phyloP scores from a whole-genome alignment of 2,329 filamentous ascomycete species.

The Neonectria faginata region DNA sequence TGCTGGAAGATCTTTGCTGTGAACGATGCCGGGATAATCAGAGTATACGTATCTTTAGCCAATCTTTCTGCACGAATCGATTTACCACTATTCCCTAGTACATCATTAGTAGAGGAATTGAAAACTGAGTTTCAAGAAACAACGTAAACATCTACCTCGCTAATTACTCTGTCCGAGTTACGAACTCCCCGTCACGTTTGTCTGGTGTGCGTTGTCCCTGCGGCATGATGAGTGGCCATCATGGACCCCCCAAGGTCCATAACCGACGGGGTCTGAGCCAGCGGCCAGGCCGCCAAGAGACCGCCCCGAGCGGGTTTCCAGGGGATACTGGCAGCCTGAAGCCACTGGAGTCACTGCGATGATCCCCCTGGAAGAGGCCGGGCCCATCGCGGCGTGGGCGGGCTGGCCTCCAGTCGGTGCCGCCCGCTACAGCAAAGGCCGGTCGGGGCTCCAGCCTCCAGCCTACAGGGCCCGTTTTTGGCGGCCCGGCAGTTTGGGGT shows the following conservation, averaged over 20 bases:
- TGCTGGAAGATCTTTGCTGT: no score
- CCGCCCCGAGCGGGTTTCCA: not conserved
- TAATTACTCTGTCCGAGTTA: not conserved
- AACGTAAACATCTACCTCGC: not conserved
- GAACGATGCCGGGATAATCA: no score
- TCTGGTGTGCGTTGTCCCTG: conserved; percentile 27
- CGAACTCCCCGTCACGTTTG: conserved; percentile 10
- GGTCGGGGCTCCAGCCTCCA: not conserved
- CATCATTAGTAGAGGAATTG: no score
- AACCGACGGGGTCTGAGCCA: not conserved
- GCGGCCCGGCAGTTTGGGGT: not conserved
- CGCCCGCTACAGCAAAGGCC: not conserved
- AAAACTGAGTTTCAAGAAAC: no score
- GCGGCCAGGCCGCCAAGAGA: conserved; percentile 5
- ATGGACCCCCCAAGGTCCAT: not conserved
- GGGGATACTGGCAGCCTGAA: conserved; percentile 5
- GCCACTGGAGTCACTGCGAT: not conserved
- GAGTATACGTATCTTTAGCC: no score
- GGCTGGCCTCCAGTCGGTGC: no score
- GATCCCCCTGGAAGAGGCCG: not conserved
- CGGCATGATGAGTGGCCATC: conserved; percentile 18
- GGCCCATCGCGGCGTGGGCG: no score
- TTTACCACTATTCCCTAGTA: no score
- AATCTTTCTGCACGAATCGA: no score
- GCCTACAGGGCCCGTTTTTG: not conserved